A percentile compares a stretch with the other conserved stretches of the same genome.
These are phyloP conservation scores for Solanum phureja DNA, from an alignment of 257 asterid species.

Conservation along the genomic window DNA sequence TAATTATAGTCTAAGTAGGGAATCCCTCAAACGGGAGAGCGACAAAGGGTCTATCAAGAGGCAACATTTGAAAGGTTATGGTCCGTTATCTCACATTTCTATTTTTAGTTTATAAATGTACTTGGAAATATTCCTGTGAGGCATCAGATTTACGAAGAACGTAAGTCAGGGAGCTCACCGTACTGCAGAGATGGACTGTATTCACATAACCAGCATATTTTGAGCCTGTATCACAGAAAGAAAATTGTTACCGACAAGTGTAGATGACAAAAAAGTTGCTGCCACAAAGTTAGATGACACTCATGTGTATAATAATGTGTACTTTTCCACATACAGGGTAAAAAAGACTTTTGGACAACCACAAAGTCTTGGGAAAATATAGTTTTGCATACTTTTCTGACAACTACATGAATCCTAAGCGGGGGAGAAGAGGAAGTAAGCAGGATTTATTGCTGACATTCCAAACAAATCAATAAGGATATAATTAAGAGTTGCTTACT, in stretches of 20 bases:
- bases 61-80: background rate
- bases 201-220: slow-evolving; percentile 88
- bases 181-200: slow-evolving; percentile 76
- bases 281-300: background rate
- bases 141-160: no score
- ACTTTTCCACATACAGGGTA: background rate
- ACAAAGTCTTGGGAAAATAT: background rate
- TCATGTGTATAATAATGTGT: background rate
- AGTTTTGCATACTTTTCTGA: background rate
- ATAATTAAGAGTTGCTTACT: slow-evolving; percentile 42
- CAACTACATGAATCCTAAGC: background rate
- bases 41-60: background rate
- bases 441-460: background rate
- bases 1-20: background rate
- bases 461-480: background rate
- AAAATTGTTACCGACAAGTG: background rate
- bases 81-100: background rate
- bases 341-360: background rate
- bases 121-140: background rate
- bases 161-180: slow-evolving; percentile 41
- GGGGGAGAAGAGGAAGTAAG: background rate
- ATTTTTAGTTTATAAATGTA: background rate
- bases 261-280: background rate
- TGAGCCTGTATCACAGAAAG: slow-evolving; percentile 49
- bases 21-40: background rate